A percentile compares a stretch with the other conserved stretches of the same genome.
These are phyloP conservation scores for Collybia mongolica DNA, from an alignment of 768 basidiomycete genomes.

Conservation along the genomic window DNA sequence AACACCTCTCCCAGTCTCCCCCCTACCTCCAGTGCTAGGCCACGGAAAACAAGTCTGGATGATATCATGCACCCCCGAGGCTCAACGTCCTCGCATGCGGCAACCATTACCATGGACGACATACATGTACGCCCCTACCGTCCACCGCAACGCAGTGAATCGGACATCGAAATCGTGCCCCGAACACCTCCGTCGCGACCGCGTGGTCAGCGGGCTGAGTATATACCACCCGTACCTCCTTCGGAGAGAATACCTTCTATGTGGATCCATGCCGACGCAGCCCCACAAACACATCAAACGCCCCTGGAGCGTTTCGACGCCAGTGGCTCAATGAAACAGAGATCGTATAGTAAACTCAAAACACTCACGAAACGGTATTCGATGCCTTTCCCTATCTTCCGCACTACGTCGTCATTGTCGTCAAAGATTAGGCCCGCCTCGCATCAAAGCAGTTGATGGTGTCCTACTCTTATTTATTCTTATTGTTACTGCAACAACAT, in stretches of 20 bases:
- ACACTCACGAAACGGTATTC: slow-evolving; percentile 46
- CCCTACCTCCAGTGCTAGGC: slow-evolving; percentile 4
- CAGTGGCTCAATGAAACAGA: slow-evolving; percentile 12
- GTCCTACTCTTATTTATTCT: no score
- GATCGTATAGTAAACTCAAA: slow-evolving; percentile 38
- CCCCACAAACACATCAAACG: slow-evolving; percentile 29
- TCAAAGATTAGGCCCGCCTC: no score
- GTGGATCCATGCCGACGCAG: slow-evolving; percentile 45
- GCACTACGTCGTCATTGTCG: no score
- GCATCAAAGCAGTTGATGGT: no score
- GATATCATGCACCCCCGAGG: slow-evolving; percentile 9
- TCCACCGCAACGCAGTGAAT: slow-evolving; percentile 8
- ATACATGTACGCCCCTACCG: slow-evolving; percentile 23
- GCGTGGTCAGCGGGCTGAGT: not conserved
- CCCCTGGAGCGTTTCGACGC: slow-evolving; percentile 29
- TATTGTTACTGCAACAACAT: not conserved
- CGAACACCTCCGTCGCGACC: slow-evolving; percentile 26
- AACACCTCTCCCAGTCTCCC: not conserved
- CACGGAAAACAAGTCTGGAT: slow-evolving; percentile 23
- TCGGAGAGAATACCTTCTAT: slow-evolving; percentile 39
- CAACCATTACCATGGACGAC: slow-evolving; percentile 25
- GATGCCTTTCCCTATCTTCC: no score
- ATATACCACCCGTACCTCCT: not conserved
- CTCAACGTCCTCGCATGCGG: slow-evolving; percentile 5
- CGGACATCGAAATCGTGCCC: slow-evolving; percentile 30